A percentile compares a stretch with the other conserved stretches of the same genome.
phyloP scores from a whole-genome alignment of 345 rosid genomes.

The Hibiscus tridactylites region DNA sequence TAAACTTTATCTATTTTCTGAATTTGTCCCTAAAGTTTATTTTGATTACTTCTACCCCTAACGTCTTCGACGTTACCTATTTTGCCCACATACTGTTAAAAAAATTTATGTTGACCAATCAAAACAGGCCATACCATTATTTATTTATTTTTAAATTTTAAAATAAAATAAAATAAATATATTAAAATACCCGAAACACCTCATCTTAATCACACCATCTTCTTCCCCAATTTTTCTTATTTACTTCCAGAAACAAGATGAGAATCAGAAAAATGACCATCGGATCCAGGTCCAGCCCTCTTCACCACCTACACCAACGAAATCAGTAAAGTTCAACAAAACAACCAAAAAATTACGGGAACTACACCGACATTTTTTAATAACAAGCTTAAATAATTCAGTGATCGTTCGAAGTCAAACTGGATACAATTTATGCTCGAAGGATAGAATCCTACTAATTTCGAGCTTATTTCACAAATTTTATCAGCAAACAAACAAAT shows the following conservation, averaged over 20 bases:
- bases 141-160: too few species aligned
- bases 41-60: too few species aligned
- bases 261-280: constrained; percentile 25
- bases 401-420: background rate
- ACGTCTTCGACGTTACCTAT: too few species aligned
- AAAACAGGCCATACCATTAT: too few species aligned
- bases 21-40: too few species aligned
- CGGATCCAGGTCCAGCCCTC: constrained; percentile 42
- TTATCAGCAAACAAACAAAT: constrained; percentile 14
- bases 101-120: too few species aligned
- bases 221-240: too few species aligned
- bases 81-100: too few species aligned
- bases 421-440: background rate
- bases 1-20: too few species aligned
- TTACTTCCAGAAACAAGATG: constrained; percentile 45
- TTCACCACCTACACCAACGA: constrained; percentile 61
- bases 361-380: background rate
- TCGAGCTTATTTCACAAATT: background rate
- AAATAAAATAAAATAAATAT: too few species aligned
- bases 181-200: too few species aligned
- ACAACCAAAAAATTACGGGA: background rate
- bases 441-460: background rate
- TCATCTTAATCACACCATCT: too few species aligned
- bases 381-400: background rate
- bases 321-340: background rate